Percentiles rank a stretch among this genome's conserved stretches.
Evolutionary conservation across 495 filamentous ascomycete species (phyloP).

Genomic region (Cercophora samala): DNA sequence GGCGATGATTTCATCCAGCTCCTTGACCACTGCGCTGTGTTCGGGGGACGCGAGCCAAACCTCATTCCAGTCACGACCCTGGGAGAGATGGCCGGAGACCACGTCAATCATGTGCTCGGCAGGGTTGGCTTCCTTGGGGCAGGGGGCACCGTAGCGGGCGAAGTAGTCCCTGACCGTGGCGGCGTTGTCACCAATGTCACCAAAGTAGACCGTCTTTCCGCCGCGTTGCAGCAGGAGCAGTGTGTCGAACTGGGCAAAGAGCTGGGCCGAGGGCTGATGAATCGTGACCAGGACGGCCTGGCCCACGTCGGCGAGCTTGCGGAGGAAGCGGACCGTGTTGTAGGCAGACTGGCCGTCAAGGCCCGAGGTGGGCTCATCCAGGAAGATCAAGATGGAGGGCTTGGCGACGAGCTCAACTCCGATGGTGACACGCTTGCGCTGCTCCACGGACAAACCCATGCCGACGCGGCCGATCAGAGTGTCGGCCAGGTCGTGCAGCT

Average conservation of each 20-base stretch:
- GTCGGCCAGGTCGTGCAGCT: conserved; percentile 75
- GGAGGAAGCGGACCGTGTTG: conserved; percentile 77
- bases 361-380: conserved; percentile 80
- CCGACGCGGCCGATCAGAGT: conserved; percentile 77
- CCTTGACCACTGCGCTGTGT: conserved; percentile 54
- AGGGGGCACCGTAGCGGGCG: conserved; percentile 65
- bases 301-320: conserved; percentile 73
- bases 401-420: conserved; percentile 92
- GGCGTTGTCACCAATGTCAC: conserved; percentile 48
- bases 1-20: conserved; percentile 59
- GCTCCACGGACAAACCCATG: conserved; percentile 49
- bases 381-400: conserved; percentile 69
- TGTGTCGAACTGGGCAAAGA: conserved; percentile 73
- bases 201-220: conserved; percentile 68
- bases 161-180: conserved; percentile 39
- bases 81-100: conserved; percentile 55
- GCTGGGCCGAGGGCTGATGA: conserved; percentile 68
- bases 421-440: conserved; percentile 70
- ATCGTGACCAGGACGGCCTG: conserved; percentile 73
- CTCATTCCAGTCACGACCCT: conserved; percentile 72
- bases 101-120: conserved; percentile 89
- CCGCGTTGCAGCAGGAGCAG: conserved; percentile 64
- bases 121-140: conserved; percentile 60
- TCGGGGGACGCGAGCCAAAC: conserved; percentile 71
- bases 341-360: conserved; percentile 83